Evolutionary conservation across 805 yeast genomes (phyloP).

Genomic region (Candida succiphila): DNA sequence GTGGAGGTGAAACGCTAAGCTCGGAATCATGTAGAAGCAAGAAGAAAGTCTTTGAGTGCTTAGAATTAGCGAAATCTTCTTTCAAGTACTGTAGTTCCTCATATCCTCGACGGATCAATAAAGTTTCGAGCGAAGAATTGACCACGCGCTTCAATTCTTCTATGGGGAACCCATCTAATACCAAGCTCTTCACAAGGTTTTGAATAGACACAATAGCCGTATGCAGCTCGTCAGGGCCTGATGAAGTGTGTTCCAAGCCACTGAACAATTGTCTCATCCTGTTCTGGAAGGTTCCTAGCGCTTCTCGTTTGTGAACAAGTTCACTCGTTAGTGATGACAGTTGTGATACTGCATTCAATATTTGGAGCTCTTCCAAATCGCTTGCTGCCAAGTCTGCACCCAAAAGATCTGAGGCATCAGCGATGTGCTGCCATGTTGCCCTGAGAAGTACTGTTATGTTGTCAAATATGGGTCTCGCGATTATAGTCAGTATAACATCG

Average conservation of each 20-base stretch:
- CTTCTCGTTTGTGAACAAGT: constrained; percentile 21
- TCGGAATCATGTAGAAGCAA: constrained; percentile 26
- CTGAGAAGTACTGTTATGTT: constrained; percentile 24
- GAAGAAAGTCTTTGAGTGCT: constrained; percentile 8
- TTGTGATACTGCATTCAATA: constrained; percentile 18
- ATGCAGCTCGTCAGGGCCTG: constrained; percentile 1
- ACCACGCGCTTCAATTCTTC: constrained; percentile 20
- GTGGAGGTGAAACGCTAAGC: constrained; percentile 29
- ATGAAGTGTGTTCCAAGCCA: constrained; percentile 18
- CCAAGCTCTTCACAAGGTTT: constrained; percentile 21
- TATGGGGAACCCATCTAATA: constrained; percentile 26
- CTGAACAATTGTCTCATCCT: constrained; percentile 13
- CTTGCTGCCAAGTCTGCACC: constrained; percentile 12
- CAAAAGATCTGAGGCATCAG: constrained; percentile 38
- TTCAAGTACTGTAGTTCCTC: constrained; percentile 14
- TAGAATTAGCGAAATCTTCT: constrained; percentile 18
- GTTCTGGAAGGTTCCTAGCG: constrained; percentile 19
- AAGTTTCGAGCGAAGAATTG: constrained; percentile 13
- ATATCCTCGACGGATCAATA: background rate
- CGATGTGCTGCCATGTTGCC: constrained; percentile 44
- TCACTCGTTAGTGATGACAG: constrained; percentile 23
- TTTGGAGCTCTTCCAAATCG: constrained; percentile 18
- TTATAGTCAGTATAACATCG: constrained; percentile 26
- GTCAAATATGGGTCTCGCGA: constrained; percentile 17
- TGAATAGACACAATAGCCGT: constrained; percentile 19